Evolutionary conservation across 176 grass and related monocot species (phyloP), one percentile per base, ranked within the genome.

Genomic region (Secale cereale): DNA sequence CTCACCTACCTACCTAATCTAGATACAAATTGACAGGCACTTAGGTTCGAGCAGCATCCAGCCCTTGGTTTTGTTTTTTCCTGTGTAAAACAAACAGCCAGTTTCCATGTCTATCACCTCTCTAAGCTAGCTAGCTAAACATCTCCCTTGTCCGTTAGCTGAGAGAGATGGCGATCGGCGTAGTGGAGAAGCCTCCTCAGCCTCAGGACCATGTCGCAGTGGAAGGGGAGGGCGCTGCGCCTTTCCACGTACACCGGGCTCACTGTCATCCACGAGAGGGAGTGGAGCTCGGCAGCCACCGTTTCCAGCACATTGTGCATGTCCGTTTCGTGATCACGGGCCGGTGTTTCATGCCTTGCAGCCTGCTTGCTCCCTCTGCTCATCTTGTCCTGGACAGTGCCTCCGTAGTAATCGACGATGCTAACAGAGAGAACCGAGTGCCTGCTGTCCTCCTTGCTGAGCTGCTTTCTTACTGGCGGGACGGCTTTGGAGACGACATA

Each of bases 181-280:
- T 91, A 94, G 87, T 94, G 90, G 28, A 99, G 87, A 63, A 99
- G 92, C 40, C 97, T 90, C 82, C 97, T 89, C 83, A 96, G 45
- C 65, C 97, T 89, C 41, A 94, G 36, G 54, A 76, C 73, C 73
- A 76, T 93, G 10, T 98, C 95, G 56, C 95, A 98, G 80, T 98
- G 95, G 70, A 95, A 90, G 39, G 95, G 95, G 54, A 98, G 82
- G 8, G 87, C 85, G 26, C 86, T 95, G 20, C 95, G 88, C 66
- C 95, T 86, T 59, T 98, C 95, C 16, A 72, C 75, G 16, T 72
- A 98, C 6, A 98, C 67, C 5, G 95, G 92, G 83, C 95, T 98
- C 29, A 83, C 92, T n/a, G 97, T 99, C 88, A 99, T 90, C 97
- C 97, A 99, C 32, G 93, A 94, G 74, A 99, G 91, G 36, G 89